Evolutionary conservation across 129 eudicot genomes (phyloP), one percentile per base, ranked within the genome.

Genomic region (Calendula officinalis): DNA sequence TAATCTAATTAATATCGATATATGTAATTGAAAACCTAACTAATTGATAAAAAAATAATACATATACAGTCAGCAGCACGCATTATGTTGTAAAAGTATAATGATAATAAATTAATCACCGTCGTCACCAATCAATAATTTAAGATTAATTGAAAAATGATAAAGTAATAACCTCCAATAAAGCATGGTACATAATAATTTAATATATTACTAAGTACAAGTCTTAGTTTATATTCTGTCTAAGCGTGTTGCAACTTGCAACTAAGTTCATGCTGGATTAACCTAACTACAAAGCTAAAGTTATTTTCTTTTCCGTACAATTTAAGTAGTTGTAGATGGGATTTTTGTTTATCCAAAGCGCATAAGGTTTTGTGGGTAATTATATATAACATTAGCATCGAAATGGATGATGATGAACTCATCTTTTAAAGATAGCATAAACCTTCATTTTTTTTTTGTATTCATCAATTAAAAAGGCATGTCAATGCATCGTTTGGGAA

Each of bases 101-200:
- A 44, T 9, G 10, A 34, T 6, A 40, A 33, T 70, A 60, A 49
- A 60, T 35, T 70, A 70, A 49, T 70, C 75, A 60, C 75, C 75
- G 75, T 39, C 75, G n/a, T 13, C 68, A 32, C 5, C 36, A 22
- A 70, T 49, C 44, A 32, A 59, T 56, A 56, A 44, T 44, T 6
- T 27, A 38, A 48, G 27, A 8, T 22, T 5, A 38, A 60, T 66
- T 45, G 6, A 66, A 27, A 42, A 37, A n/a, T 2, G 5, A 33
- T 67, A 46, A 34, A 17, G 12, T 60, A 56, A 22, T 69, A 47
- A 27, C 67, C 66, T 69, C 67, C 67, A 69, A 55, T 56, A 33
- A 32, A 50, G 49, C 75, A 48, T 27, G 53, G 34, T 14, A 39
- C 61, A 49, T 44, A 60, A 60, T 59, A 36, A 60, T 60, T 70